Base-by-base conservation (phyloP, 495 filamentous ascomycete genomes). In the Podospora appendiculata region DNA sequence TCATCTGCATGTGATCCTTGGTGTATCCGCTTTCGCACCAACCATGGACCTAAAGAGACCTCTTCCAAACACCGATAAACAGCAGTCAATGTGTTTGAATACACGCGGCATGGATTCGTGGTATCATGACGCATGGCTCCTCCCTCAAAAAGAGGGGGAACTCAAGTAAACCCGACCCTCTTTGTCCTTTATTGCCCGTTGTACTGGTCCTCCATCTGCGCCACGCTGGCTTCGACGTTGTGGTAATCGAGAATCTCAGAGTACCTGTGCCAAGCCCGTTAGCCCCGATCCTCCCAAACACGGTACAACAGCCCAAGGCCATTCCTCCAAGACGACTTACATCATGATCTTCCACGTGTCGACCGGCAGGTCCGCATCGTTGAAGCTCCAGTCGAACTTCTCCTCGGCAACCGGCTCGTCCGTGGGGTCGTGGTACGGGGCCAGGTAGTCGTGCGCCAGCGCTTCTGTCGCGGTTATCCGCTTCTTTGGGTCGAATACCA, bases 321-420 rank as follows among this genome's bases (percentile, higher is more conserved):
- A 12, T 5, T 6, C 10, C 3, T 9, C 8, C 32, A 33, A 0
- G 13, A 16, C 36, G 12, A 65, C 85, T 59, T 78, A 97, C 93
- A 98, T 98, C 93, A 97, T 98, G 65, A 98, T 96, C 72, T 97
- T 97, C 93, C 93, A 98, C n/a, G 94, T 96, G 61, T 98, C 93
- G 40, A 97, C 90, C 0, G 93, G 93, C 52, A 98, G 72, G 72
- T 98, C 93, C 35, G 93, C 94, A 65, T 98, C 92, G 67, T 96
- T 98, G 73, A 98, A 98, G n/a, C 90, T 95, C 93, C 93, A 98
- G 66, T 98, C 93, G 62, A 98, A 98, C 73, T 94, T 97, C 77
- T 96, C 92, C 53, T 95, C 88, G 19, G 93, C 89, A 11, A 88
- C 87, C 8, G 93, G 93, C 73, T 98, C 93, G 64, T 98, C 93